Conservation (phyloP, 2,329 filamentous ascomycete species). For the Colletotrichum scovillei region DNA sequence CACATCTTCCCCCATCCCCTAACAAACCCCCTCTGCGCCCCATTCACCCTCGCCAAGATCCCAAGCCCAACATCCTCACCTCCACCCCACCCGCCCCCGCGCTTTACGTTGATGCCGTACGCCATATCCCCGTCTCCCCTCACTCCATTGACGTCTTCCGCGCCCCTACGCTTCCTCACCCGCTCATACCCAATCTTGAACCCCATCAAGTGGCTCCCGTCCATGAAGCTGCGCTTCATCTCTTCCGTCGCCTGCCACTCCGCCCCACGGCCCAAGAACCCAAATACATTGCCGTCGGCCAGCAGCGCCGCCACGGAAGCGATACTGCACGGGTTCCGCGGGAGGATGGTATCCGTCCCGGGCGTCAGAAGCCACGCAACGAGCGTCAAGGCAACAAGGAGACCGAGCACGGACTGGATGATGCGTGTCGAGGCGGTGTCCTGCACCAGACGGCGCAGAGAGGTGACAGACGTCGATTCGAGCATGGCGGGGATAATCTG, state of each 20-base stretch:
- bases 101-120: slow-evolving; percentile 34
- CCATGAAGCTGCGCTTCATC: slow-evolving; percentile 36
- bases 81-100: slow-evolving; percentile 34
- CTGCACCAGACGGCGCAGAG: slow-evolving; percentile 40
- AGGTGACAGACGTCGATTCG: slow-evolving; percentile 33
- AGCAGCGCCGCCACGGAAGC: slow-evolving; percentile 51
- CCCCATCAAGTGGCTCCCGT: slow-evolving; percentile 41
- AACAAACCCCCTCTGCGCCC: slow-evolving; percentile 32
- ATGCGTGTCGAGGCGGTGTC: slow-evolving; percentile 47
- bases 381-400: slow-evolving; percentile 42
- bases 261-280: slow-evolving; percentile 40
- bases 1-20: slow-evolving; percentile 23
- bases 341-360: slow-evolving; percentile 40
- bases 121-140: slow-evolving; percentile 12
- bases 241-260: slow-evolving; percentile 41
- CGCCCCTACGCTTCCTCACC: slow-evolving; percentile 23
- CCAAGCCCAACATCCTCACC: slow-evolving; percentile 37
- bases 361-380: slow-evolving; percentile 44
- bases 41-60: slow-evolving; percentile 33
- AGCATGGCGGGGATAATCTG: slow-evolving; percentile 29
- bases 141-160: slow-evolving; percentile 12
- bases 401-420: slow-evolving; percentile 46
- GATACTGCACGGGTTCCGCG: slow-evolving; percentile 46
- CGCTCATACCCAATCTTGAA: slow-evolving; percentile 42
- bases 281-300: slow-evolving; percentile 50